phyloP scores from a whole-genome alignment of 805 yeast species.

The Clavispora carvajalis region DNA sequence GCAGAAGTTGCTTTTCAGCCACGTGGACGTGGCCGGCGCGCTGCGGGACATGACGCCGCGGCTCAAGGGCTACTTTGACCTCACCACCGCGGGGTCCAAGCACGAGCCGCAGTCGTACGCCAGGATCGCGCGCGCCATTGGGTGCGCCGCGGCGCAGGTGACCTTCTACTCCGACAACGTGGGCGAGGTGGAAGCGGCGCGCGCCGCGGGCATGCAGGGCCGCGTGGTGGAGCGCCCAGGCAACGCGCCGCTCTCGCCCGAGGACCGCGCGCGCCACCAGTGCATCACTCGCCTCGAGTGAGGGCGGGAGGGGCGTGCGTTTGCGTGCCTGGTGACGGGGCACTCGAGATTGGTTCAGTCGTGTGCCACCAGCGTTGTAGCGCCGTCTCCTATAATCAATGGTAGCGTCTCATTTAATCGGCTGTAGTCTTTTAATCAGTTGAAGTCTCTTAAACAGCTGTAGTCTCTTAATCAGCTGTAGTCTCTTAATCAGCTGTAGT shows the following conservation, averaged over 20 bases:
- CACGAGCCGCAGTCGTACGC: constrained; percentile 51
- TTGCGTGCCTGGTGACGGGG: too few species aligned
- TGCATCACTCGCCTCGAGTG: constrained; percentile 7
- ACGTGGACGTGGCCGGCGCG: constrained; percentile 41
- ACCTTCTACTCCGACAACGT: constrained; percentile 79
- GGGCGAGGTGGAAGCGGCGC: constrained; percentile 72
- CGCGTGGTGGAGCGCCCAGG: constrained; percentile 69
- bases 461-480: too few species aligned
- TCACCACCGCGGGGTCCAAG: constrained; percentile 77
- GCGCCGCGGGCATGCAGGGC: constrained; percentile 54
- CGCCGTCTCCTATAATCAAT: too few species aligned
- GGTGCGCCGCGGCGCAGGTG: constrained; percentile 28
- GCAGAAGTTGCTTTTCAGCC: constrained; percentile 69
- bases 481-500: too few species aligned
- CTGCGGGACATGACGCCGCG: constrained; percentile 47
- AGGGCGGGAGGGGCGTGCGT: background rate
- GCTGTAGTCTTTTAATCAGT: too few species aligned
- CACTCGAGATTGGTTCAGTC: too few species aligned
- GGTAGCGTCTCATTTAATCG: too few species aligned
- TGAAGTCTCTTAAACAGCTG: too few species aligned
- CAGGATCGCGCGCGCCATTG: constrained; percentile 45
- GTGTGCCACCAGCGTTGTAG: too few species aligned
- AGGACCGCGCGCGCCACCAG: constrained; percentile 18
- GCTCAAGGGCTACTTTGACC: constrained; percentile 74
- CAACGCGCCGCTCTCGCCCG: constrained; percentile 46